Percentiles rank a stretch among this genome's conserved stretches.
Evolutionary conservation across 148 eudicot species (phyloP).

Genomic region (Nepenthes gracilis): DNA sequence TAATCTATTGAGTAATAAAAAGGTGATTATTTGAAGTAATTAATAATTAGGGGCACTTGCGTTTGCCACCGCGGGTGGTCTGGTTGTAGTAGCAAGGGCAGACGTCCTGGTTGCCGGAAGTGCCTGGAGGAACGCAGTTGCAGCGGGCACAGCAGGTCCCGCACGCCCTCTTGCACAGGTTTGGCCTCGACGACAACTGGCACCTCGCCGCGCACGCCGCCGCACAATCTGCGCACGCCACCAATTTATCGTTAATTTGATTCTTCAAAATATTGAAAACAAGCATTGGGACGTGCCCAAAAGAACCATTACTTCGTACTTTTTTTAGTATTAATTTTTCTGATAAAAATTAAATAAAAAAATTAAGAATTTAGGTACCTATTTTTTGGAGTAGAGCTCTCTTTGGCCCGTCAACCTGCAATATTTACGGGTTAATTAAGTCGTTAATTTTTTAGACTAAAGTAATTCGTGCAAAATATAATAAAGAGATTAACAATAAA

Average conservation of each 20-base stretch:
- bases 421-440: background rate
- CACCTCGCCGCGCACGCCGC: constrained; percentile 32
- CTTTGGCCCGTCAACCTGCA: background rate
- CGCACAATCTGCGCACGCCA: constrained; percentile 21
- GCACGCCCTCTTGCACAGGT: constrained; percentile 43
- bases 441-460: no score
- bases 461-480: background rate
- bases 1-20: no score
- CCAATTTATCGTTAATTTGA: no score
- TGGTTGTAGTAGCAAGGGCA: constrained; percentile 44
- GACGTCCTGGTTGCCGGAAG: constrained; percentile 37
- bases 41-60: constrained; percentile 38
- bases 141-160: constrained; percentile 46
- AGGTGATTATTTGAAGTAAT: no score
- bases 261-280: no score
- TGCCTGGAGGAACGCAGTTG: constrained; percentile 7
- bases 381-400: background rate
- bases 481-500: no score
- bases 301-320: background rate
- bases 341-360: background rate
- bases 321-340: no score
- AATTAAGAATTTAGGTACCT: background rate
- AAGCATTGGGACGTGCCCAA: background rate
- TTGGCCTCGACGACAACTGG: constrained; percentile 25
- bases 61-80: constrained; percentile 38